Evolutionary conservation across 495 filamentous ascomycete genomes (phyloP), one percentile per base, ranked within the genome.

Genomic region (Glonium stellatum): DNA sequence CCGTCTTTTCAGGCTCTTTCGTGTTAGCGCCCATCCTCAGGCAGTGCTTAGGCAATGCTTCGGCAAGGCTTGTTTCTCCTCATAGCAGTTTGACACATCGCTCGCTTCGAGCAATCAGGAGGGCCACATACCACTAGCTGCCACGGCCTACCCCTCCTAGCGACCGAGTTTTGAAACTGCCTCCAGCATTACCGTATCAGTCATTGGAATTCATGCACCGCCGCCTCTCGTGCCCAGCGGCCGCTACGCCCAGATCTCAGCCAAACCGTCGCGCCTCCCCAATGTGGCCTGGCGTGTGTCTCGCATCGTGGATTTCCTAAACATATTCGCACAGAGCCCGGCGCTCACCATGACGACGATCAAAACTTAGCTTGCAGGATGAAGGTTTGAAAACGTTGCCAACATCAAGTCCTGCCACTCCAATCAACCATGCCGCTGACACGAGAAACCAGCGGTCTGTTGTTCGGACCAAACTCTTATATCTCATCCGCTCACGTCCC

Each of bases 361-460:
- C 63, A 62, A 62, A 64, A 62, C 58, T 59, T 65, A 63, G 57
- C 55, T 21, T 65, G 67, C 60, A 65, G 60, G 57, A 61, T 41
- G 54, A 47, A 59, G 62, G 66, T 68, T 70, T 70, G 62, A 67
- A 70, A 69, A 70, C 65, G 60, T 48, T 48, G 37, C 47, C 49
- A 55, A 55, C 62, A 63, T 58, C 39, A 63, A 36, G 10, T 61
- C 50, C 53, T 62, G 65, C 64, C 65, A 65, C 67, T 67, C 62
- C 58, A 67, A 70, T 70, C 57, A 62, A 31, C 60, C 54, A 60
- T 69, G 60, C 63, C 58, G 22, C 49, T 46, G 19, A 41, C 41
- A 44, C 54, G 63, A 27, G 19, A 53, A 63, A 55, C 65, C 13
- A 36, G 57, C 55, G 42, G 57, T 64, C 61, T 58, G 54, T 49